Percentiles rank a stretch among this genome's conserved stretches.
These are phyloP conservation scores for Farysia itapuensis DNA, from an alignment of 1,284 basidiomycete species.

Conservation along the genomic window DNA sequence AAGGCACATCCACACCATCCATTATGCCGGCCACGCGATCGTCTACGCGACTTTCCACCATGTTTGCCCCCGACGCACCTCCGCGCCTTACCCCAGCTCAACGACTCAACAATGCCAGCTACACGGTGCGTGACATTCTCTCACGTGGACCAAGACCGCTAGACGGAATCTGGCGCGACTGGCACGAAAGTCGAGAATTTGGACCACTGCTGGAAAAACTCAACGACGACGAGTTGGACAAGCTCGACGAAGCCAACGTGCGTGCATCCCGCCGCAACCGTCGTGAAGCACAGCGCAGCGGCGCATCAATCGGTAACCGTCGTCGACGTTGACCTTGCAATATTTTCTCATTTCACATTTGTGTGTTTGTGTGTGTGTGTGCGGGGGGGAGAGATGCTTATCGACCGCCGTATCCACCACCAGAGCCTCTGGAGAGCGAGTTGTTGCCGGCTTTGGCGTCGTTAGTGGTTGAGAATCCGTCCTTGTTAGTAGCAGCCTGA, in stretches of 20 bases:
- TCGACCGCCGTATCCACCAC: conserved; percentile 40
- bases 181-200: conserved; percentile 87
- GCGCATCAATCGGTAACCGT: background rate
- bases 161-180: conserved; percentile 89
- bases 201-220: conserved; percentile 84
- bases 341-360: too few species aligned
- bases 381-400: conserved; percentile 4
- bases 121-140: conserved; percentile 44
- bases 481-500: conserved; percentile 39
- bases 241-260: conserved; percentile 46
- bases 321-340: background rate
- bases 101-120: conserved; percentile 23
- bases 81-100: conserved; percentile 14
- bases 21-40: conserved; percentile 11
- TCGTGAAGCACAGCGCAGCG: conserved; percentile 33
- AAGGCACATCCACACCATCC: conserved; percentile 21
- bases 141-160: conserved; percentile 73
- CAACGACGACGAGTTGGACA: conserved; percentile 85
- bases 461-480: conserved; percentile 50
- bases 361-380: too few species aligned
- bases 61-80: conserved; percentile 1
- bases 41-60: conserved; percentile 18
- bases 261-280: conserved; percentile 44
- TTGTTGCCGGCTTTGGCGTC: conserved; percentile 37
- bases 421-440: conserved; percentile 17